Percentiles rank a stretch among this genome's conserved stretches.
These are phyloP conservation scores for Haplosporangium gracile DNA, from an alignment of 192 early-diverging fungal species.

Conservation along the genomic window DNA sequence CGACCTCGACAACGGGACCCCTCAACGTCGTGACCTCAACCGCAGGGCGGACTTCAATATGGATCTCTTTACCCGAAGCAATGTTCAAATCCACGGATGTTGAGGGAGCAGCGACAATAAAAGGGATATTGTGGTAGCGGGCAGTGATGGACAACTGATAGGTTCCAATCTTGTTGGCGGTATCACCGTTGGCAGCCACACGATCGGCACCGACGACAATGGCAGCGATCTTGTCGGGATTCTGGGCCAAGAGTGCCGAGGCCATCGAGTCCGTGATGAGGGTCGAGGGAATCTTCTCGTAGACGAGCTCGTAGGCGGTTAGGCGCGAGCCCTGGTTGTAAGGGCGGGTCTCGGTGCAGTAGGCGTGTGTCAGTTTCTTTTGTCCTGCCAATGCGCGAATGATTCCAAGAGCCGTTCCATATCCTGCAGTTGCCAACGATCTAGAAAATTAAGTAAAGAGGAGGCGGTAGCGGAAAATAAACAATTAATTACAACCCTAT, in stretches of 20 bases:
- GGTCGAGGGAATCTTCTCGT: constrained; percentile 93
- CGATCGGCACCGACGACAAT: constrained; percentile 98
- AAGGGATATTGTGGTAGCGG: constrained; percentile 82
- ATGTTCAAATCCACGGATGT: constrained; percentile 91
- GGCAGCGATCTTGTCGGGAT: constrained; percentile 74
- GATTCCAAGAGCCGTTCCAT: constrained; percentile 96
- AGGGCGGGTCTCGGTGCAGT: constrained; percentile 96
- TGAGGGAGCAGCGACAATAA: constrained; percentile 97
- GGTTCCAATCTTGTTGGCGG: constrained; percentile 99
- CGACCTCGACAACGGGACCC: constrained; percentile 62
- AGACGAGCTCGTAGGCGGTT: constrained; percentile 94
- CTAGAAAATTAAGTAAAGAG: constrained; percentile 30
- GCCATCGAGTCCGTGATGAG: constrained; percentile 94
- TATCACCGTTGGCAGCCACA: constrained; percentile 96
- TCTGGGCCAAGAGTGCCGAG: constrained; percentile 78
- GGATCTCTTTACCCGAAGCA: constrained; percentile 78
- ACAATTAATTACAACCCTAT: neutral
- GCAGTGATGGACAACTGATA: constrained; percentile 98
- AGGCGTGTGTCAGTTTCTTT: constrained; percentile 78
- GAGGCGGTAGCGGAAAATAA: neutral
- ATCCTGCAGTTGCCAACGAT: constrained; percentile 83
- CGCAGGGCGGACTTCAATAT: constrained; percentile 86
- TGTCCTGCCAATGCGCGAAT: constrained; percentile 79
- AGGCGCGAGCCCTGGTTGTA: constrained; percentile 98
- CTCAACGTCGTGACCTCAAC: constrained; percentile 81